Evolutionary conservation across 768 basidiomycete genomes (phyloP), one percentile per base, ranked within the genome.

Genomic region (Boletus sp.): DNA sequence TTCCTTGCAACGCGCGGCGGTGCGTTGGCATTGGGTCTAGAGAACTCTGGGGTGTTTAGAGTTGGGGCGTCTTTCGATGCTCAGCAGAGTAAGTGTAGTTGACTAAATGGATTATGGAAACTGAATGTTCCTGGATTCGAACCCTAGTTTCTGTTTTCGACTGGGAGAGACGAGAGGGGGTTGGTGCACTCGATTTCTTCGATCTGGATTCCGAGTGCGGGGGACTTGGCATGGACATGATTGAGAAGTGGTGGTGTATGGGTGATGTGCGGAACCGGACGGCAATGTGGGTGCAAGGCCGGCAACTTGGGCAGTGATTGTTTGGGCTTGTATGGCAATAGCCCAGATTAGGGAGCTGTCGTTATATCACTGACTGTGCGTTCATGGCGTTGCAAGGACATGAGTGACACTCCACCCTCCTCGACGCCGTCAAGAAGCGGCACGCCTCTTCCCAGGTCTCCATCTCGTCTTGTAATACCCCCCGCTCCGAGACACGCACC

Each of bases 181-280:
- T 83, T 3, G 91, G 89, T 0, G 72, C 76, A 3, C 75, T 93
- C 8, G 89, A 93, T 64, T 85, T 90, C 62, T 85, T 92, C 60
- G 84, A 82, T 49, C 56, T 62, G 45, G 50, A 58, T 50, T 7
- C 50, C 32, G 34, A 50, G 55, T 11, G 17, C n/a, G 35, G 47
- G 53, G 50, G 46, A 30, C 50, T 79, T 50, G 71, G 70, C 7
- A 64, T 74, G 40, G 87, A 86, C 47, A 73, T 82, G 71, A 59
- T 94, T 23, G 93, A 95, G 70, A 90, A 87, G 65, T 94, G 93
- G 93, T 95, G 91, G 90, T 90, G 89, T 61, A 66, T 88, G 39
- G 93, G 93, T 0, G 85, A 90, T 63, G 63, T 63, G 5, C 76
- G 79, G 47, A 94, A 94, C 70, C 79, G 90, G 19, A 62, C 54